phyloP scores from a whole-genome alignment of 2,329 filamentous ascomycete species.

The Colletotrichum sublineola region DNA sequence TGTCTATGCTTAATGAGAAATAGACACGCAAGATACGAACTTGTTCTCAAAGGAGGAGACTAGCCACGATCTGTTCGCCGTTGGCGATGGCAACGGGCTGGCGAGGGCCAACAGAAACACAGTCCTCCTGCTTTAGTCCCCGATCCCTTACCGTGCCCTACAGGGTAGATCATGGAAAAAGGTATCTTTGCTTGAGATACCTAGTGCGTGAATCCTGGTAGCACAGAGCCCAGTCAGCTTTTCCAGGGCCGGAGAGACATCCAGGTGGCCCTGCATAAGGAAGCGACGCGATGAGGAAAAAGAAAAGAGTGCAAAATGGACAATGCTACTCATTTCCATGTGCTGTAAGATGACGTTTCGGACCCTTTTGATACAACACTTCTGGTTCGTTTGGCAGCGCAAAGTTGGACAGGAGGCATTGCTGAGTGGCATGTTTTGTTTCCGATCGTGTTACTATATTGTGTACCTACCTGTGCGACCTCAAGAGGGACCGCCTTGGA shows the following conservation, averaged over 20 bases:
- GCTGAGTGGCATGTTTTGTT: neutral
- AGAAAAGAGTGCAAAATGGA: conserved; percentile 12
- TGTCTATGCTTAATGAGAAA: neutral
- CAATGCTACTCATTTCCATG: neutral
- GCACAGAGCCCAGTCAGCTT: neutral
- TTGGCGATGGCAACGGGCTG: conserved; percentile 15
- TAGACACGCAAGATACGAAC: conserved; percentile 1
- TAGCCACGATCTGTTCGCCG: conserved; percentile 15
- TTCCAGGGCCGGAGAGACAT: conserved; percentile 19
- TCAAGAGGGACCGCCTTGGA: no score
- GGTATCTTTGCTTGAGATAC: conserved; percentile 12
- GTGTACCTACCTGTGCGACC: no score
- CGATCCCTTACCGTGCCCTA: conserved; percentile 14
- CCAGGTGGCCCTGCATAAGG: conserved; percentile 24
- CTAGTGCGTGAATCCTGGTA: conserved; percentile 15
- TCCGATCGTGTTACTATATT: no score
- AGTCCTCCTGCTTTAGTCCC: neutral
- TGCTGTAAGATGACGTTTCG: neutral
- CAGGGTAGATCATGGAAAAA: neutral
- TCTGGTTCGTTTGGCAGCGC: neutral
- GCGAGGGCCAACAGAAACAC: neutral
- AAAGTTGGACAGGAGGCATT: neutral
- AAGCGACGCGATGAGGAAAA: conserved; percentile 26
- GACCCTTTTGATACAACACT: neutral
- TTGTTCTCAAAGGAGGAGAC: neutral